Evolutionary conservation across 208 protist genomes (phyloP), one percentile per base, ranked within the genome.

Genomic region (Trypanosoma vivax): DNA sequence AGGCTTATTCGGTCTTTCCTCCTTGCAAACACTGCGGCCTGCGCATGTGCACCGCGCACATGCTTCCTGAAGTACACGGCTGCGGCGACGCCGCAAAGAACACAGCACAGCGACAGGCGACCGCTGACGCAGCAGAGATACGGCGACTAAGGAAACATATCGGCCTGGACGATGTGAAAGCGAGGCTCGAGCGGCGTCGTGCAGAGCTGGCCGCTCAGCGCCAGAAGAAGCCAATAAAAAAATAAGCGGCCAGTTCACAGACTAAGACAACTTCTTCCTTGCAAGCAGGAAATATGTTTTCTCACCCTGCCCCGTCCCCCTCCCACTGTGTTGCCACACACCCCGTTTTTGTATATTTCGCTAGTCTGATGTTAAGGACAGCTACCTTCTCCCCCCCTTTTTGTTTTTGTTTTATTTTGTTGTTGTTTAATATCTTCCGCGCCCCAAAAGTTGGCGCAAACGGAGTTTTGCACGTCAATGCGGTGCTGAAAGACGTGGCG

Each of bases 51-150:
- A 86, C 81, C 0, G 28, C 49, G n/a, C 85, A 92, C 56, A 61
- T 92, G 60, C 66, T 88, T 25, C 85, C 85, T 3, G 80, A 92
- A 39, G 67, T 76, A n/a, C 85, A 92, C 53, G 85, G 85, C n/a
- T 92, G 85, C 50, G 70, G 78, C 0, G 73, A 86, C 48, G 79
- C 73, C 2, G 77, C 65, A 51, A 83, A 77, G 42, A 88, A 85
- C 39, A 52, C 50, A 10, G 67, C 81, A 9, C 68, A 78, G 48
- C 58, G 69, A 4, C 60, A 86, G 47, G 79, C 80, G n/a, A 76
- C 76, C 3, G 64, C 51, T 13, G 84, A 83, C 34, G 76, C 80
- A 5, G 62, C 60, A 6, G 78, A 63, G 21, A 63, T 83, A 52
- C 68, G 60, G 13, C 65, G 63, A n/a, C 64, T 74, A 11, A 70